Base-by-base conservation (phyloP, 208 protist species). In the Trypanosoma brucei region DNA sequence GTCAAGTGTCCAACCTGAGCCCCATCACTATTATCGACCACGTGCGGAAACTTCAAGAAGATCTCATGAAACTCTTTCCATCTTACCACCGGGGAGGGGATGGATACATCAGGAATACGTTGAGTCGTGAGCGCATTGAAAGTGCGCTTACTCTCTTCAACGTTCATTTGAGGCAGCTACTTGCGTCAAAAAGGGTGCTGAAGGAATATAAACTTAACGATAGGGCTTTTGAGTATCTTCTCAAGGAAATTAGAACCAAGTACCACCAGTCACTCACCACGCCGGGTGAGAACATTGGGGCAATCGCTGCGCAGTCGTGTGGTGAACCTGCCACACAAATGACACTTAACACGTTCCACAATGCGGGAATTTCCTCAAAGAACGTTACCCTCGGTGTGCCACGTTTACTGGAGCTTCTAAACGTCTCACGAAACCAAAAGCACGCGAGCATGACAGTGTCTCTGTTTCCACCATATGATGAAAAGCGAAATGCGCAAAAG, bases 271-370 rank as follows among this genome's bases (percentile, higher is more conserved):
- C 97, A 3, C 62, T 97, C n/a, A 89, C 91, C 44, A 76, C 95
- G 33, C 98, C 98, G 22, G 98, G 98, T 49, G 98, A 99, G 78
- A 98, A 96, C 75, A 97, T 99, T 68, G 99, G 99, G 49, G 86
- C 96, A 14, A 88, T 99, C 40, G 98, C 98, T 22, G 98, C 98
- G 9, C 98, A 99, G 88, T 99, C 96, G 6, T 99, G 99, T 65
- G 98, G 98, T 38, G 98, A 99, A 79, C 98, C 98, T 11, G 97
- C 98, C 2, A 99, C 99, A 54, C 99, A 99, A 81, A 99, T 99
- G 98, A 99, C 99, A 8, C 88, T 99, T 3, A 99, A 99, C 79
- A 99, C 98, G 37, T 99, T 99, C 88, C 99, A 99, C 86, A 99
- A 97, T 76, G 99, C 99, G 40, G 99, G 99, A 78, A 98, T 99